Evolutionary conservation across 306 rosid species (phyloP).

Genomic region (Cicer chorassanicum): DNA sequence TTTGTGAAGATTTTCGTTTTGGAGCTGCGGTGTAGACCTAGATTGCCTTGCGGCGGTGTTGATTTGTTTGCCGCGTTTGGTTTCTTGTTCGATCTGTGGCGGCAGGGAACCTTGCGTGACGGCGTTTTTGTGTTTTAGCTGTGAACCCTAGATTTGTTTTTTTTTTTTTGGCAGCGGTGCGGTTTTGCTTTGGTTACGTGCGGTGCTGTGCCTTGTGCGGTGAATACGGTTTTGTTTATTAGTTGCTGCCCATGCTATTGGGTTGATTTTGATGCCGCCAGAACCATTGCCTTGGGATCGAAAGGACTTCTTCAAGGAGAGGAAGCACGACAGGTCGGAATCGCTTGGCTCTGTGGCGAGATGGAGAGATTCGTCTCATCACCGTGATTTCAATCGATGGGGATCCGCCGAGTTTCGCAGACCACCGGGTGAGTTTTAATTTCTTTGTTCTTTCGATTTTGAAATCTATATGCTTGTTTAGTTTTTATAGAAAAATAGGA

Average conservation of each 20-base stretch:
- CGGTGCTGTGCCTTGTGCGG: slow-evolving; percentile 9
- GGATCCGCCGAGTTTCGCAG: slow-evolving; percentile 84
- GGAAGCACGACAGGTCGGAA: slow-evolving; percentile 98
- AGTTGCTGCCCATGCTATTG: slow-evolving; percentile 81
- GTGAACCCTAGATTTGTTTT: slow-evolving; percentile 51
- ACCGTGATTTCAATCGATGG: slow-evolving; percentile 80
- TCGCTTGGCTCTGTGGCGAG: slow-evolving; percentile 73
- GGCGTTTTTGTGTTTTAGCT: slow-evolving; percentile 5
- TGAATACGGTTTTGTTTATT: slow-evolving; percentile 41
- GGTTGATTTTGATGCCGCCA: slow-evolving; percentile 96
- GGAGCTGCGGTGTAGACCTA: slow-evolving; percentile 40
- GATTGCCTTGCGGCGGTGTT: slow-evolving; percentile 47
- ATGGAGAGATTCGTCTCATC: slow-evolving; percentile 94
- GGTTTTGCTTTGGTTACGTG: slow-evolving; percentile 1
- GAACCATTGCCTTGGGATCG: slow-evolving; percentile 98
- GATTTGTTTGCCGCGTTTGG: slow-evolving; percentile 41
- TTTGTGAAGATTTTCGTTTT: neutral
- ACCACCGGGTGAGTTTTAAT: slow-evolving; percentile 64
- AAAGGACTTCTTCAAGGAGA: slow-evolving; percentile 95
- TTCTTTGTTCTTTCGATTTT: neutral
- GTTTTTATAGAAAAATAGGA: neutral
- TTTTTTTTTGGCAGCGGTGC: slow-evolving; percentile 10
- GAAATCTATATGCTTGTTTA: neutral
- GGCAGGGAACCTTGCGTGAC: slow-evolving; percentile 9
- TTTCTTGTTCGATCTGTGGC: slow-evolving; percentile 52